Evolutionary conservation across 208 protist species (phyloP), one percentile per base, ranked within the genome.

Genomic region (Novymonas esmeraldas): DNA sequence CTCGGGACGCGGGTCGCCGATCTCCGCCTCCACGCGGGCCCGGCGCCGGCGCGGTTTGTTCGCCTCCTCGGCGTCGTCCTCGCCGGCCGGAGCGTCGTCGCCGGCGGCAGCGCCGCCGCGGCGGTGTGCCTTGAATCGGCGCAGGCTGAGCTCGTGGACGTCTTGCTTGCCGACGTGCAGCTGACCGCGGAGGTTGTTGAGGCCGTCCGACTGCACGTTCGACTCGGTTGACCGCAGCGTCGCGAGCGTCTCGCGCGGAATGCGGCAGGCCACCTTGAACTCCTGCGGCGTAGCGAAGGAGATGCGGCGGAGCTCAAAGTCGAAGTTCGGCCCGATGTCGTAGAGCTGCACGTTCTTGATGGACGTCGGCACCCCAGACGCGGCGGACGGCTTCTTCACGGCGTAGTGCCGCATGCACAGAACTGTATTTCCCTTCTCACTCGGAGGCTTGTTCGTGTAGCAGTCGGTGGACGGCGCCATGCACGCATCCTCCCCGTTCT

Each of bases 361-460:
- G 7, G 65, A 76, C 48, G 64, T 84, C 6, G 69, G 38, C 0
- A 84, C 73, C n/a, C 84, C 83, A 1, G 56, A 42, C 0, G 76
- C 80, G 22, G 81, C 76, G 2, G 81, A 81, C 3, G 88, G 87
- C 67, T 94, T 92, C 52, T 79, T 70, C 29, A 96, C 66, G 0
- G 82, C 85, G 68, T 90, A 96, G 74, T 96, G 91, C 0, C 91
- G 85, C 85, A 96, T 88, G 72, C 79, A 88, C 14, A 96, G 69
- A 0, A 93, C 76, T 0, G 84, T 77, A 54, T 87, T 84, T 2
- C 85, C 85, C 33, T 67, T 73, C 60, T 87, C 72, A 0, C 58
- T 52, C 0, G 83, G 80, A 11, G 81, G 73, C 46, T 82, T 84
- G 51, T 75, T 90, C 3, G 81, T 70, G 66, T 88, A 84, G 73